Evolutionary conservation across 441 rosid genomes (phyloP).

Genomic region (Adansonia grandidieri): DNA sequence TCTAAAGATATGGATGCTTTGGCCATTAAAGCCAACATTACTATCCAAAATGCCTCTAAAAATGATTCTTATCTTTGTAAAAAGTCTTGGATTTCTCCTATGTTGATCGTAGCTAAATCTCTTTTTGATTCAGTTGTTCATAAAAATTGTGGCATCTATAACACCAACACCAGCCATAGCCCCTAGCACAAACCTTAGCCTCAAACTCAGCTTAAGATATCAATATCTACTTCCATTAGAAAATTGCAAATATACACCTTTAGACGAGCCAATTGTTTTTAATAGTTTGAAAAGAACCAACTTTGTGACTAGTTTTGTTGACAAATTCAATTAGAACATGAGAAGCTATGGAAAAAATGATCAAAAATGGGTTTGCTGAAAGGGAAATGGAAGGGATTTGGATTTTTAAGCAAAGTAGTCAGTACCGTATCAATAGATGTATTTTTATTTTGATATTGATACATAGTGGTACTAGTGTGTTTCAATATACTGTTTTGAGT

Average conservation of each 20-base stretch:
- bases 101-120: conserved; percentile 18
- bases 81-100: conserved; percentile 49
- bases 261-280: conserved; percentile 43
- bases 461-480: no score
- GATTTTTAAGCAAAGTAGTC: no score
- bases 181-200: not conserved
- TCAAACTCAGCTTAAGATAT: not conserved
- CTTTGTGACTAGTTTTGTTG: no score
- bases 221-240: conserved; percentile 49
- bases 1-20: conserved; percentile 66
- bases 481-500: no score
- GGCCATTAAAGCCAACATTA: conserved; percentile 66
- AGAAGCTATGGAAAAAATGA: no score
- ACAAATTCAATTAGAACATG: no score
- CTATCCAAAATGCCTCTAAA: conserved; percentile 42
- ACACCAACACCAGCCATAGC: not conserved
- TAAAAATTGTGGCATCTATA: not conserved
- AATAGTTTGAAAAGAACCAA: no score
- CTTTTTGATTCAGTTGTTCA: not conserved
- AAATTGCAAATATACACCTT: conserved; percentile 47
- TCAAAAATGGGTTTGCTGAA: no score
- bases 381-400: no score
- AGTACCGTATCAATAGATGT: no score
- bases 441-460: no score
- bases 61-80: conserved; percentile 27